A percentile compares a stretch with the other conserved stretches of the same genome.
These are phyloP conservation scores for Przewalskia tangutica DNA, from an alignment of 257 asterid genomes.

Conservation along the genomic window DNA sequence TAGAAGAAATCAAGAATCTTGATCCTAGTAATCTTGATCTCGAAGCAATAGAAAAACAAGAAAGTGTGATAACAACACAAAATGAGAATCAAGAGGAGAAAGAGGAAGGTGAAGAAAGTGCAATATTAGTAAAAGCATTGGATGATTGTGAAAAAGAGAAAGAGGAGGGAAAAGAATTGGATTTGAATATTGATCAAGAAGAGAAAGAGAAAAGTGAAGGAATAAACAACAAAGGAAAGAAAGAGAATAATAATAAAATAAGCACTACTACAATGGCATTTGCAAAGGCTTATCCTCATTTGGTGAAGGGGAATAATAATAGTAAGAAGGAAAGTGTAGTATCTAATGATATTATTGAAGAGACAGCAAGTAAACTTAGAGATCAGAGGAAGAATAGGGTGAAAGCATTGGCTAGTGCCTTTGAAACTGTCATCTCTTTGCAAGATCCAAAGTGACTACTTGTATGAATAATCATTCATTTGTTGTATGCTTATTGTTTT, in stretches of 20 bases:
- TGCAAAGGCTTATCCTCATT: constrained; percentile 11
- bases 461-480: background rate
- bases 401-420: constrained; percentile 78
- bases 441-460: constrained; percentile 36
- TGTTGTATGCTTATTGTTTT: background rate
- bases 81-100: background rate
- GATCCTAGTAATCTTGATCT: background rate
- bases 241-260: background rate
- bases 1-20: background rate
- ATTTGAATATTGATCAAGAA: background rate
- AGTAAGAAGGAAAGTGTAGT: constrained; percentile 26
- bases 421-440: constrained; percentile 60
- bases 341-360: constrained; percentile 65
- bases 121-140: background rate
- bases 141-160: background rate
- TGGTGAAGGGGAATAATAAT: constrained; percentile 13
- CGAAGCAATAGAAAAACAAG: background rate
- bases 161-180: background rate
- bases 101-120: background rate
- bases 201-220: background rate
- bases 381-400: constrained; percentile 66
- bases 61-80: background rate
- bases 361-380: constrained; percentile 46
- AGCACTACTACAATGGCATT: constrained; percentile 7
- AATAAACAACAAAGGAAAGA: constrained; percentile 6